Evolutionary conservation across 2,329 filamentous ascomycete genomes (phyloP).

Genomic region (Exophiala sideris): DNA sequence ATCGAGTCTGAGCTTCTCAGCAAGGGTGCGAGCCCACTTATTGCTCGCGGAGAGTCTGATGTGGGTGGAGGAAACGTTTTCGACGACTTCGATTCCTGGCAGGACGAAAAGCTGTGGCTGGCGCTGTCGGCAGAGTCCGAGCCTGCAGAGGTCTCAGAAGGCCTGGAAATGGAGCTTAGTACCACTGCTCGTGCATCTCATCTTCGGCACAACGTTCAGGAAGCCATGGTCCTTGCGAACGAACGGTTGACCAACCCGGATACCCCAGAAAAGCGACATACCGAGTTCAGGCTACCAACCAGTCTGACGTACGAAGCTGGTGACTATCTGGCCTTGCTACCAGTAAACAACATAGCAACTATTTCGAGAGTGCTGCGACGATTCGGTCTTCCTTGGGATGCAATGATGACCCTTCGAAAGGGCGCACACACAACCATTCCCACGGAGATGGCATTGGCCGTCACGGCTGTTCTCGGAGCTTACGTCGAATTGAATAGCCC

Average conservation of each 20-base stretch:
- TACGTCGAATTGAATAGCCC: conserved; percentile 73
- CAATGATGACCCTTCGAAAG: conserved; percentile 59
- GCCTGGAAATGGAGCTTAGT: conserved; percentile 52
- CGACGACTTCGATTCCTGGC: conserved; percentile 65
- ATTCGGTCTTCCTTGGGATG: conserved; percentile 68
- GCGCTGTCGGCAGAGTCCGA: conserved; percentile 41
- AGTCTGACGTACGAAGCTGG: conserved; percentile 66
- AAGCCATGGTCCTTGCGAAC: conserved; percentile 57
- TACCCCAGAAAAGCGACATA: conserved; percentile 59
- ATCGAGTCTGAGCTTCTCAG: conserved; percentile 55
- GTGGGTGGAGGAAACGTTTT: conserved; percentile 64
- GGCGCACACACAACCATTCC: conserved; percentile 54
- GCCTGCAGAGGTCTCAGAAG: conserved; percentile 27
- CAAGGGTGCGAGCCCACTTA: conserved; percentile 50
- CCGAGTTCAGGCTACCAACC: conserved; percentile 65
- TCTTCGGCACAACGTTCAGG: conserved; percentile 61
- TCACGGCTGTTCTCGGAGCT: conserved; percentile 61
- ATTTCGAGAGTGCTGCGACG: conserved; percentile 61
- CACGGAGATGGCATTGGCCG: conserved; percentile 56
- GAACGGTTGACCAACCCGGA: conserved; percentile 50
- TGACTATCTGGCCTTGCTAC: conserved; percentile 72
- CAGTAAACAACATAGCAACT: conserved; percentile 62
- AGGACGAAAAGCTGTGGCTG: conserved; percentile 55
- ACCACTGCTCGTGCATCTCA: conserved; percentile 53
- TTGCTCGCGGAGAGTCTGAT: conserved; percentile 49